Evolutionary conservation across 441 rosid genomes (phyloP), one percentile per base, ranked within the genome.

Genomic region (Dalechampia spathulata): DNA sequence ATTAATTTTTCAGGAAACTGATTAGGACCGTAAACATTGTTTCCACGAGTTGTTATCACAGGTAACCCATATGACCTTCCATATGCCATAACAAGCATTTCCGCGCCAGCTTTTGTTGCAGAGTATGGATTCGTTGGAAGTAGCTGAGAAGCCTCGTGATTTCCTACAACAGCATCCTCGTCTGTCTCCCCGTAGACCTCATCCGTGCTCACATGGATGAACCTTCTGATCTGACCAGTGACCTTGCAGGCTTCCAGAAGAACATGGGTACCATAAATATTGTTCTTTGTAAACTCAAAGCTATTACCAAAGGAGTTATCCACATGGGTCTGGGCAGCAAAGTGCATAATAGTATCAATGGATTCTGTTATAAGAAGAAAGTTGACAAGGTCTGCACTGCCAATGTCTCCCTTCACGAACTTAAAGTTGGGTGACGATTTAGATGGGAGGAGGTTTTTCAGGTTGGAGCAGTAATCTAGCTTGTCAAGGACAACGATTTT

Each of bases 401-500:
- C 82, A 19, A 77, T 66, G 44, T 77, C 82, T 30, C 82, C 82
- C 70, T 74, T 77, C 26, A 74, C 93, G 57, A 87, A 85, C 80
- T 87, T 87, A 67, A 87, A 87, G 70, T 87, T 87, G 1, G 88
- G 76, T 7, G 85, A 85, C 10, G 85, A 71, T 59, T 81, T 82
- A 0, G 88, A 85, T 16, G 90, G 90, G 41, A 70, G 61, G 5
- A 87, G 84, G 53, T 87, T 87, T 42, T 87, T 85, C 48, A 87
- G 71, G 64, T 83, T 87, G 0, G 96, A 87, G 34, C 96, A 87
- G 67, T 85, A 87, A 66, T 87, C 96, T 46, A 87, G 96, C 72
- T 87, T 87, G 83, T 87, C 96, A 38, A 87, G 90, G 37, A 83
- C 93, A 32, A 87, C 96, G 43, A 87, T 87, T 65, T 87, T 87